phyloP scores from a whole-genome alignment of 2,329 filamentous ascomycete genomes.

The Capronia coronata region DNA sequence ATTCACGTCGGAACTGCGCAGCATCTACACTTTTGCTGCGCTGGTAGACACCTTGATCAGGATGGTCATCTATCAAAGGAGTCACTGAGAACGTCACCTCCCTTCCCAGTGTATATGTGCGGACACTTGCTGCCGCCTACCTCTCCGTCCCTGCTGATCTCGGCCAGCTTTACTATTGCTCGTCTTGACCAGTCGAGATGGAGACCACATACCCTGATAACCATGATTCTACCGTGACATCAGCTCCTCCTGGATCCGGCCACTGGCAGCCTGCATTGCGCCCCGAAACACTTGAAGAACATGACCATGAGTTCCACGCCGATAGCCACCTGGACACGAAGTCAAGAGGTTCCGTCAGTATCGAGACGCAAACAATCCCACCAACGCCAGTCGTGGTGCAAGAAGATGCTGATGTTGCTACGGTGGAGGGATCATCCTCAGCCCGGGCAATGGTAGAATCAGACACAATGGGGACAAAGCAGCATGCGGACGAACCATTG shows the following conservation, averaged over 20 bases:
- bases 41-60: neutral
- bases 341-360: neutral
- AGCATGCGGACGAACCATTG: neutral
- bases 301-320: neutral
- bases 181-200: constrained; percentile 7
- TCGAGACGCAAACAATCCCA: constrained; percentile 7
- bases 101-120: constrained; percentile 13
- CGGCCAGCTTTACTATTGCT: constrained; percentile 7
- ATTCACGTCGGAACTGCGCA: neutral
- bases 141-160: constrained; percentile 11
- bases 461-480: neutral
- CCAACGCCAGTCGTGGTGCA: constrained; percentile 7
- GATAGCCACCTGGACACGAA: neutral
- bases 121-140: constrained; percentile 4
- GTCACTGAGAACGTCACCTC: constrained; percentile 9
- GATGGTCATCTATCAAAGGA: constrained; percentile 18
- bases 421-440: neutral
- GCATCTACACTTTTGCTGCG: constrained; percentile 6
- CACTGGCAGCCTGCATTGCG: constrained; percentile 54
- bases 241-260: constrained; percentile 26
- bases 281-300: constrained; percentile 34
- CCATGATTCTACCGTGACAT: constrained; percentile 4
- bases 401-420: neutral
- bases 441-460: neutral
- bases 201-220: constrained; percentile 4